Percentiles rank a stretch among this genome's conserved stretches.
phyloP scores from a whole-genome alignment of 2,329 filamentous ascomycete genomes.

The Ceratocystis papillata region DNA sequence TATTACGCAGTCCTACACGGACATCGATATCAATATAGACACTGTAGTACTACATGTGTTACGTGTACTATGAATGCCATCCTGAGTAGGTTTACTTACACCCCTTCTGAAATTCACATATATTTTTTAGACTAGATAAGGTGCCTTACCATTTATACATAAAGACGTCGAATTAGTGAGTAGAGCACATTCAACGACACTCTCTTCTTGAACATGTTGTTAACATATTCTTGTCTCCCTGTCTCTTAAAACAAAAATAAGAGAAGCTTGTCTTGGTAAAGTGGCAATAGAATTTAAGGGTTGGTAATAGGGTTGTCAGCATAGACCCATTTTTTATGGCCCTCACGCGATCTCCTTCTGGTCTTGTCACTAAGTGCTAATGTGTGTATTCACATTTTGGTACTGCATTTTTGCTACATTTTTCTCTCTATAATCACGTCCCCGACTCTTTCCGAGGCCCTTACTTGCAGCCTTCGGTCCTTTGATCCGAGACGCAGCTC shows the following conservation, averaged over 20 bases:
- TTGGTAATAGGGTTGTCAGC: not conserved
- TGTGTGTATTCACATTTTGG: not conserved
- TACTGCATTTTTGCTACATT: not conserved
- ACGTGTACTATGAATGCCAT: not conserved
- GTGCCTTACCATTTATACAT: too few species aligned
- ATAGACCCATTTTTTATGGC: not conserved
- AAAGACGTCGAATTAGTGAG: too few species aligned
- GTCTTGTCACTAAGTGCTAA: not conserved
- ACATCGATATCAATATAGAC: not conserved
- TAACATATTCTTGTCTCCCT: not conserved
- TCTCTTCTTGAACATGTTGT: too few species aligned
- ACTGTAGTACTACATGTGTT: not conserved
- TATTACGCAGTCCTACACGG: not conserved
- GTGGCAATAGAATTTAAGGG: not conserved
- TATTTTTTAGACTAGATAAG: too few species aligned
- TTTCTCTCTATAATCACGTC: not conserved
- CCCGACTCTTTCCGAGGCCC: slow-evolving; percentile 5
- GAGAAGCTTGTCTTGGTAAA: not conserved
- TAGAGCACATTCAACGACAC: too few species aligned
- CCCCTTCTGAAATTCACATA: not conserved
- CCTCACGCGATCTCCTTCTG: slow-evolving; percentile 16
- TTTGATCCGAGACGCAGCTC: slow-evolving; percentile 11
- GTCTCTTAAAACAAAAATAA: not conserved
- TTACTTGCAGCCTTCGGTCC: not conserved
- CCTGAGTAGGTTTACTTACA: not conserved